phyloP scores from a whole-genome alignment of 148 eudicot genomes.

The Tetragonia tetragonoides region DNA sequence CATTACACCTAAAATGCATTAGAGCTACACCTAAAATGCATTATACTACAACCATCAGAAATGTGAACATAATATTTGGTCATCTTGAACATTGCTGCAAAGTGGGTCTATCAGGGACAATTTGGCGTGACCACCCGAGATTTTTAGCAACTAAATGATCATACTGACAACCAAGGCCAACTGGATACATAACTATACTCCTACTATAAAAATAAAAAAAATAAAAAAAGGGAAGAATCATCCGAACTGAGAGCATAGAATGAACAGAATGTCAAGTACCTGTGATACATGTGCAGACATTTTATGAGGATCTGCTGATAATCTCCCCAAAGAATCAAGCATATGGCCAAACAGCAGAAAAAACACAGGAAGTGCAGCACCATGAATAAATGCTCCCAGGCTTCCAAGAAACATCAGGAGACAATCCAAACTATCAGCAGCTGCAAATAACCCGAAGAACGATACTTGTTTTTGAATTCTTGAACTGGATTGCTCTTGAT shows the following conservation, averaged over 20 bases:
- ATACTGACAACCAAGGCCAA: too few relatives aligned
- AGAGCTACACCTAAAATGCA: too few relatives aligned
- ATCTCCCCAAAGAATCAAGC: conserved; percentile 61
- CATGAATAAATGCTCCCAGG: conserved; percentile 66
- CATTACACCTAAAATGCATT: too few relatives aligned
- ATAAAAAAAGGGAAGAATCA: neutral
- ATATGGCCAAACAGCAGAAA: conserved; percentile 64
- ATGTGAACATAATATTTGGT: too few relatives aligned
- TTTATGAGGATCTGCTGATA: conserved; percentile 43
- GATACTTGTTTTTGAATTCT: conserved; percentile 23
- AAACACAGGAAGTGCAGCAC: conserved; percentile 65
- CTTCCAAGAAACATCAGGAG: conserved; percentile 64
- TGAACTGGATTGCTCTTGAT: neutral
- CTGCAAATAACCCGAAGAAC: conserved; percentile 48
- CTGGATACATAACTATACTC: too few relatives aligned
- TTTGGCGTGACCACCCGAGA: too few relatives aligned
- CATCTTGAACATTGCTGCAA: too few relatives aligned
- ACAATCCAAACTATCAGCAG: conserved; percentile 52
- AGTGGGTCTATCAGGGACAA: too few relatives aligned
- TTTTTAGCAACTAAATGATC: too few relatives aligned
- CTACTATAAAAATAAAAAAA: too few relatives aligned
- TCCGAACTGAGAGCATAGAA: too few relatives aligned
- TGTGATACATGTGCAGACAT: conserved; percentile 47
- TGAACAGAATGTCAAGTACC: conserved; percentile 29
- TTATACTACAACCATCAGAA: too few relatives aligned